These are phyloP conservation scores for Chaetomium tenue DNA, from an alignment of 495 filamentous ascomycete species.

Conservation along the genomic window DNA sequence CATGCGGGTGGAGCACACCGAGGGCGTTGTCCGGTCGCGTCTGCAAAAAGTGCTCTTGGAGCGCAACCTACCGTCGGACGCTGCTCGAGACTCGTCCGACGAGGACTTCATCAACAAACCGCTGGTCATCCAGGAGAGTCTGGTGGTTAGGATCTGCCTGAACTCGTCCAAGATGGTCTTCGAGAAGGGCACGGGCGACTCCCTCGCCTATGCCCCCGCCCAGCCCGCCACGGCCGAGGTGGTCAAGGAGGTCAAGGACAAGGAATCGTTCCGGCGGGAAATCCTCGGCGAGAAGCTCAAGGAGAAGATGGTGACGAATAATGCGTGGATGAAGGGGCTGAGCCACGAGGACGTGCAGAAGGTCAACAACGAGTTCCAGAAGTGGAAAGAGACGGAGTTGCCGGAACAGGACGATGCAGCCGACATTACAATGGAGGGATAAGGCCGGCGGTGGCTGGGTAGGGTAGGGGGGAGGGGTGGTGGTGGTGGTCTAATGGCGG, in stretches of 20 bases:
- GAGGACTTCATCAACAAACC: constrained; percentile 53
- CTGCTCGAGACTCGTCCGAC: constrained; percentile 42
- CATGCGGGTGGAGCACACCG: constrained; percentile 82
- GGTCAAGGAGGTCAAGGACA: constrained; percentile 41
- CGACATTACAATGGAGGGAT: constrained; percentile 33
- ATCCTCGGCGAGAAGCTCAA: constrained; percentile 60
- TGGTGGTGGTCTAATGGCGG: neutral
- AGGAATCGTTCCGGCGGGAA: constrained; percentile 51
- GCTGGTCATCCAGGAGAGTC: constrained; percentile 65
- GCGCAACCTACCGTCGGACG: constrained; percentile 66
- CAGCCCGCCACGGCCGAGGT: neutral
- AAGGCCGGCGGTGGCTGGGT: neutral
- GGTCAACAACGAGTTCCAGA: constrained; percentile 60
- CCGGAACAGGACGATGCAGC: constrained; percentile 16
- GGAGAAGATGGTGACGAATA: constrained; percentile 73
- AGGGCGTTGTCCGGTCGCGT: constrained; percentile 66
- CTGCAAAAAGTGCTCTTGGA: constrained; percentile 68
- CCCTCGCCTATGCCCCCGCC: constrained; percentile 46
- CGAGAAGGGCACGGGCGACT: constrained; percentile 61
- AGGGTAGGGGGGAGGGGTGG: too few species aligned
- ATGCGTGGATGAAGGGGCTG: constrained; percentile 69
- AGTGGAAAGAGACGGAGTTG: constrained; percentile 46
- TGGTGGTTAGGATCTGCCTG: constrained; percentile 75
- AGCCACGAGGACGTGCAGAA: constrained; percentile 70
- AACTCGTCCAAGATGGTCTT: constrained; percentile 81